Conservation (phyloP, 306 rosid genomes). For the Cicer arietinum region DNA sequence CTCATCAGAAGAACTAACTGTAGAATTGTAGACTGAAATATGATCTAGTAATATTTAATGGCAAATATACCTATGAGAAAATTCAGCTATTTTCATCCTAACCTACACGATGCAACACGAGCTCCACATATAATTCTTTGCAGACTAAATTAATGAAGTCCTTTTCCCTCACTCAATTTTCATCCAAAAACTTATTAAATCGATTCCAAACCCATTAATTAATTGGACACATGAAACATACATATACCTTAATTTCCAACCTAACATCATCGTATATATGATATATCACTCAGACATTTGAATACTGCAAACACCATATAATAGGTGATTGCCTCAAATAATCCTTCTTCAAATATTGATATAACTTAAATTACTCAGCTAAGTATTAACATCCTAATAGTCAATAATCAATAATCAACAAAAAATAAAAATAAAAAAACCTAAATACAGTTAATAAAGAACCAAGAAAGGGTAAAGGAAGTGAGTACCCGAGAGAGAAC, state of each 20-base stretch:
- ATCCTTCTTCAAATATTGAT: constrained; percentile 6
- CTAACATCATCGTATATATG: constrained; percentile 18
- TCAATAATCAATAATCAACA: neutral
- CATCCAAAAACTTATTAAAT: constrained; percentile 11
- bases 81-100: neutral
- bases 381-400: constrained; percentile 16
- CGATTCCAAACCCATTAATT: neutral
- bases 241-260: constrained; percentile 22
- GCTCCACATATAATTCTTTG: constrained; percentile 21
- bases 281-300: constrained; percentile 3
- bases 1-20: neutral
- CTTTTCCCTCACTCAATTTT: neutral
- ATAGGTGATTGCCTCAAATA: neutral
- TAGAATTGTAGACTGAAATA: neutral
- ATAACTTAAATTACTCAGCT: neutral
- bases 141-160: constrained; percentile 14
- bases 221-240: neutral
- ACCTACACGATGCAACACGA: neutral
- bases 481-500: constrained; percentile 72
- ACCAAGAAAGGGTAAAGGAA: neutral
- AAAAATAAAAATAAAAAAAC: neutral
- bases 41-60: neutral
- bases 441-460: neutral
- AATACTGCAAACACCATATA: constrained; percentile 13
- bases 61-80: constrained; percentile 21